These are phyloP conservation scores for Fraxinus latifolia DNA, from an alignment of 305 asterid genomes.

Conservation along the genomic window DNA sequence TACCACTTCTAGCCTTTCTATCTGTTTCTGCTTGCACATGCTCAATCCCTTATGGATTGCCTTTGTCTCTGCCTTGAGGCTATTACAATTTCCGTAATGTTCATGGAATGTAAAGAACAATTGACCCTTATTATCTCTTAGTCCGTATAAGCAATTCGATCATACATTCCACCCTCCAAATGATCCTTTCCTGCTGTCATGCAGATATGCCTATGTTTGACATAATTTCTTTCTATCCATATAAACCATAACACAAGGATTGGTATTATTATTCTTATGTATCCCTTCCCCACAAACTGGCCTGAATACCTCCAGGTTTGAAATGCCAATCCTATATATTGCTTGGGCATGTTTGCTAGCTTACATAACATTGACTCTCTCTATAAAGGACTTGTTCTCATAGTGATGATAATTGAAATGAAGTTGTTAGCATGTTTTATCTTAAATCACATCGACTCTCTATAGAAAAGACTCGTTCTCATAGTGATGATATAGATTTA, in stretches of 20 bases:
- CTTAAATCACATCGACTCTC: background rate
- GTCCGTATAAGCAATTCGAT: background rate
- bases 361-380: background rate
- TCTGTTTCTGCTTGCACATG: background rate
- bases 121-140: background rate
- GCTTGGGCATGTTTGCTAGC: background rate
- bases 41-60: background rate
- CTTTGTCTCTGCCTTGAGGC: background rate
- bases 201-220: background rate
- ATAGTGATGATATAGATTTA: background rate
- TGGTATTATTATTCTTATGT: background rate
- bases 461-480: background rate
- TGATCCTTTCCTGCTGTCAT: background rate
- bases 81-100: background rate
- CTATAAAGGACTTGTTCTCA: background rate
- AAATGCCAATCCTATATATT: background rate
- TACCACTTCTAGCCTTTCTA: background rate
- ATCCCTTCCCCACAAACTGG: background rate
- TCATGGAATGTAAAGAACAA: background rate
- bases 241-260: background rate
- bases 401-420: background rate
- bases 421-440: background rate
- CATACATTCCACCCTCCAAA: background rate
- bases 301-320: background rate
- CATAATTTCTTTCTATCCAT: background rate